Percentiles rank a stretch among this genome's conserved stretches.
phyloP scores from a whole-genome alignment of 2,329 filamentous ascomycete genomes.

The Emmonsia crescens region DNA sequence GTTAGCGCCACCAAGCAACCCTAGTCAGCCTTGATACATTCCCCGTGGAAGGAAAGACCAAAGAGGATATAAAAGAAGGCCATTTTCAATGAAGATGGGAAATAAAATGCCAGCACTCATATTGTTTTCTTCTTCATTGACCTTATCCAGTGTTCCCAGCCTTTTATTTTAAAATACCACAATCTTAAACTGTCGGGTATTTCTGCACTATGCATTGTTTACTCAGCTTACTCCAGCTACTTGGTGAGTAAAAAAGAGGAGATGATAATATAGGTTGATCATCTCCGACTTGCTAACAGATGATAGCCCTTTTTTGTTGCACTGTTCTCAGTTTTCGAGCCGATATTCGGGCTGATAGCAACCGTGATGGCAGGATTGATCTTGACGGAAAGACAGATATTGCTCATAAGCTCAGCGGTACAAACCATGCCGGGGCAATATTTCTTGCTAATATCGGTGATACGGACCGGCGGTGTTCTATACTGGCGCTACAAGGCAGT shows the following conservation, averaged over 20 bases:
- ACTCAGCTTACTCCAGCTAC: not conserved
- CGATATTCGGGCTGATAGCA: conserved; percentile 28
- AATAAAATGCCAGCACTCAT: not conserved
- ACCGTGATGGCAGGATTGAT: conserved; percentile 28
- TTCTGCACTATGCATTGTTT: not conserved
- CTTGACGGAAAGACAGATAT: conserved; percentile 13
- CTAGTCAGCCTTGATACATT: not conserved
- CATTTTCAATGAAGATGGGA: not conserved
- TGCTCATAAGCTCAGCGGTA: conserved; percentile 18
- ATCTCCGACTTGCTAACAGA: not conserved
- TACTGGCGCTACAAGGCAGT: conserved; percentile 8
- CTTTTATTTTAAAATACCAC: not conserved
- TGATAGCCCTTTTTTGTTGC: not conserved
- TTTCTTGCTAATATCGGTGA: conserved; percentile 31
- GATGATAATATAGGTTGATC: not conserved
- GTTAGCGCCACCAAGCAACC: not conserved
- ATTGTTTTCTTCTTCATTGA: not conserved
- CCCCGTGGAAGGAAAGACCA: not conserved
- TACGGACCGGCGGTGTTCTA: conserved; percentile 22
- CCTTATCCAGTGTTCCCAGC: not conserved
- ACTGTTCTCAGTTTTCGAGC: conserved; percentile 1
- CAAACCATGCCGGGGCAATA: conserved; percentile 20
- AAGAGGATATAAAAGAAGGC: not conserved
- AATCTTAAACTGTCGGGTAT: too few relatives aligned
- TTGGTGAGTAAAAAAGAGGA: not conserved